Evolutionary conservation across 192 early-diverging fungal genomes (phyloP).

Genomic region (Gonapodya sp.): DNA sequence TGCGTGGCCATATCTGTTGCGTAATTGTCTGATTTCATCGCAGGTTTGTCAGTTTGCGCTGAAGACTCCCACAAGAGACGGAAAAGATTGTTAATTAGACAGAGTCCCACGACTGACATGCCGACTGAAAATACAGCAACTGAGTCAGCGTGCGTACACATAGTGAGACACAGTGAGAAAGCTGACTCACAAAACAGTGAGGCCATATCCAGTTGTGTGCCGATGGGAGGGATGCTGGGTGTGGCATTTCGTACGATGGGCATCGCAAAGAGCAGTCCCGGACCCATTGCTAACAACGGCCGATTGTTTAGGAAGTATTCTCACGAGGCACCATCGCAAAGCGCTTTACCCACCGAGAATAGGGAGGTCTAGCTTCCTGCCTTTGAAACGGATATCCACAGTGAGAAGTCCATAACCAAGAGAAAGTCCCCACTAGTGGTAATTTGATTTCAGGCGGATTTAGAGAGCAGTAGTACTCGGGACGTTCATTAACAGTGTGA

Average conservation of each 20-base stretch:
- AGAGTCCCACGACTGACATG: neutral
- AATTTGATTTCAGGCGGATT: too few species aligned
- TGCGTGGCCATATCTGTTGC: neutral
- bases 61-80: neutral
- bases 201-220: neutral
- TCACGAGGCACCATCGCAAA: neutral
- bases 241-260: neutral
- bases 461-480: neutral
- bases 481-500: neutral
- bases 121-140: neutral
- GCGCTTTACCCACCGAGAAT: neutral
- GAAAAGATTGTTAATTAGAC: neutral
- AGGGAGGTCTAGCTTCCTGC: neutral
- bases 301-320: neutral
- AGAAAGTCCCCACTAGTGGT: neutral
- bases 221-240: neutral
- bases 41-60: neutral
- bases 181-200: neutral
- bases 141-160: neutral
- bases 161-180: neutral
- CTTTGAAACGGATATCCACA: neutral
- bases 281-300: neutral
- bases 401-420: neutral
- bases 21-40: neutral
- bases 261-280: constrained; percentile 4